Conservation (phyloP, 169 alveolate genomes). For the Prorocentrum cordatum region DNA sequence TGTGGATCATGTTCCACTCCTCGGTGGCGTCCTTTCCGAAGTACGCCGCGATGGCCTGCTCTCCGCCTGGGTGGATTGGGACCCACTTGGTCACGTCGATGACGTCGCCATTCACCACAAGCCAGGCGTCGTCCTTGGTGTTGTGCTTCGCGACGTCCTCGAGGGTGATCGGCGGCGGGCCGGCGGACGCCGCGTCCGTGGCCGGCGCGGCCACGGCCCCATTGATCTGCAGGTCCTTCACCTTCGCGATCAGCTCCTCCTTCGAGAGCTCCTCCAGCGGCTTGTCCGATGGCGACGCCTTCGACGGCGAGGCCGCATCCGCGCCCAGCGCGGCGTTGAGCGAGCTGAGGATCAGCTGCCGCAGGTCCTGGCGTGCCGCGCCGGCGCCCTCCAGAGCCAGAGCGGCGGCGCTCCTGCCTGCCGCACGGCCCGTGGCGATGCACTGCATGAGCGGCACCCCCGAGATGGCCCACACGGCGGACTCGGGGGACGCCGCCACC, state of each 20-base stretch:
- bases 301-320: background rate
- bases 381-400: constrained; percentile 47
- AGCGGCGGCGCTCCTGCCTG: background rate
- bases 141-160: constrained; percentile 67
- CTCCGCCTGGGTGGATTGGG: constrained; percentile 62
- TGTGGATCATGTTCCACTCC: constrained; percentile 63
- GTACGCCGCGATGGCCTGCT: constrained; percentile 64
- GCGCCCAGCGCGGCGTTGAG: background rate
- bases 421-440: constrained; percentile 50
- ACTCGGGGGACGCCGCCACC: too few relatives aligned
- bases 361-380: too few relatives aligned
- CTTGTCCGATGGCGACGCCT: background rate
- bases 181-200: constrained; percentile 9
- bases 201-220: background rate
- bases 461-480: constrained; percentile 12
- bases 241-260: background rate
- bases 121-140: constrained; percentile 31
- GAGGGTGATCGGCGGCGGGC: constrained; percentile 18
- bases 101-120: constrained; percentile 4
- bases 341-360: constrained; percentile 5
- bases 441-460: constrained; percentile 48
- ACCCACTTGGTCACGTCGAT: constrained; percentile 58
- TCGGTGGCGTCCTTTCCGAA: constrained; percentile 58
- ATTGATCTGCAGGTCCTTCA: background rate
- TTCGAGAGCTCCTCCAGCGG: background rate